Evolutionary conservation across 495 filamentous ascomycete species (phyloP).

Genomic region (Penicillium samsonianum): DNA sequence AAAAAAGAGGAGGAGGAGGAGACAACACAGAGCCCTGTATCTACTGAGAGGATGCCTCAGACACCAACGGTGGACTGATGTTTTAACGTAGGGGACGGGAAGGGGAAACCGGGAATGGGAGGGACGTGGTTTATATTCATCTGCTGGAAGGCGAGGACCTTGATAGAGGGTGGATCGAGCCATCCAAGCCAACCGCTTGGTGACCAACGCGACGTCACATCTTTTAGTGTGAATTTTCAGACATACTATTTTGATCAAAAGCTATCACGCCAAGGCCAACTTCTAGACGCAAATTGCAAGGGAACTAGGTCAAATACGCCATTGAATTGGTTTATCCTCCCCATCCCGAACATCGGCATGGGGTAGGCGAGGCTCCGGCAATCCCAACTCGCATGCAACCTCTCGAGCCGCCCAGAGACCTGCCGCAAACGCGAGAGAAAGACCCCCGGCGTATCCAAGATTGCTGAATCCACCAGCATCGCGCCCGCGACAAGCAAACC

Average conservation of each 20-base stretch:
- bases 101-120: not conserved
- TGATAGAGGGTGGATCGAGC: not conserved
- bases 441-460: constrained; percentile 27
- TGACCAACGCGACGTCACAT: not conserved
- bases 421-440: constrained; percentile 30
- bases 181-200: not conserved
- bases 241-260: not conserved
- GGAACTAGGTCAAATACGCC: constrained; percentile 9
- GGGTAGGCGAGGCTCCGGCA: constrained; percentile 25
- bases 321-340: constrained; percentile 8
- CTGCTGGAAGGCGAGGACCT: not conserved
- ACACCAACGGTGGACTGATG: not conserved
- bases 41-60: not conserved
- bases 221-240: not conserved
- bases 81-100: not conserved
- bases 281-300: not conserved
- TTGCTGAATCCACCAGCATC: constrained; percentile 32
- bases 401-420: constrained; percentile 28
- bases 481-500: constrained; percentile 27
- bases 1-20: not conserved
- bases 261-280: not conserved
- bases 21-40: not conserved
- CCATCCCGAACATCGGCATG: constrained; percentile 20
- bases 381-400: constrained; percentile 17
- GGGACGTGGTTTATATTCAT: not conserved